Evolutionary conservation across 2,329 filamentous ascomycete species (phyloP), one percentile per base, ranked within the genome.

Genomic region (Colletotrichum tabaci): DNA sequence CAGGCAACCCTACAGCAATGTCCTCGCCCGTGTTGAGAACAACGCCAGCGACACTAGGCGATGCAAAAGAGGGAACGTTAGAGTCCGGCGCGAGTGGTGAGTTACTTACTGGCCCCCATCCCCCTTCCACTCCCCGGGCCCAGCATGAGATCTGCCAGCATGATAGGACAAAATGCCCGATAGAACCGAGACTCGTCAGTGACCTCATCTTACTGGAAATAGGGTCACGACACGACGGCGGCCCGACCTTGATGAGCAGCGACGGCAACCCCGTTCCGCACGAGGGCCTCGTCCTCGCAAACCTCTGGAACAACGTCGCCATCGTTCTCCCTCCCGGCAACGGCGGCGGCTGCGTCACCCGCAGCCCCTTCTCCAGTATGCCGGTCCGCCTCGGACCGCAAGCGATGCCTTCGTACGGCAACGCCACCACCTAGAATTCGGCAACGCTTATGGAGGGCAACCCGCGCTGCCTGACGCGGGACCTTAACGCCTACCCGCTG

Each of bases 261-360:
- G 80, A 84, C 61, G 83, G 84, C 15, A 79, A 66, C n/a, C 76
- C 76, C 66, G 75, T 82, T 66, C 61, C 76, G 42, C 75, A 76
- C 26, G 72, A 77, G 44, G 75, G 65, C 38, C 52, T 74, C 75
- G 44, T 67, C 26, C 65, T 75, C 21, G 46, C 57, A 30, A 57
- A 57, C 13, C 0, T 42, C 23, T 40, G 15, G n/a, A 30, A 53
- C 42, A 71, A 66, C 21, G 49, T 64, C 30, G 49, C 58, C 21
- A 75, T 81, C 73, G 76, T 79, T 69, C 53, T 85, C 21, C 83
- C 84, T 0, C 80, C 84, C 0, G 87, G 85, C 16, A 80, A 81
- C 0, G 88, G 88, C 15, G 88, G 88, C 55, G 88, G 88, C 10
- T 73, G 81, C 61, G 77, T 83, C 38, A 74, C 71, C n/a, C 71